Base-by-base conservation (phyloP, 2,329 filamentous ascomycete genomes). In the Ophiostoma sp. region DNA sequence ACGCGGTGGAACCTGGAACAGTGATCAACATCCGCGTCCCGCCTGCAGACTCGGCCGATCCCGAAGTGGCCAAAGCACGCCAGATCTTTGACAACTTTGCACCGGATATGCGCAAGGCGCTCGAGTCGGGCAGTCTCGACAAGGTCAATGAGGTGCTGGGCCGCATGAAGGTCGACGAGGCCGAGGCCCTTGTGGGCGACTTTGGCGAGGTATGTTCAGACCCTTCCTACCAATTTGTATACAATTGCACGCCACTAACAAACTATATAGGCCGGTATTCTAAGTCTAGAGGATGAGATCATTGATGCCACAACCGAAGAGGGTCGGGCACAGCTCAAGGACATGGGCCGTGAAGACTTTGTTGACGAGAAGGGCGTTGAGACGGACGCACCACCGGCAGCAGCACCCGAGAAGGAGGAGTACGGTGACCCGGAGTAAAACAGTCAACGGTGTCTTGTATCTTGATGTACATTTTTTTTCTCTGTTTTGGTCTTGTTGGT, bases 301-400 rank as follows among this genome's bases (percentile, higher is more conserved):
- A 97, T 99, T 77, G 96, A 99, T 83, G 93, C 94, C 0, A 99
- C 94, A 63, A 97, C 95, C 2, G 91, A 94, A 79, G 91, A 96
- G 80, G 95, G 95, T 2, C 88, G 91, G 84, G 89, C 91, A 80
- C 90, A 91, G 79, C 86, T 95, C 78, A 91, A 92, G 83, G 89
- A 94, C 76, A 87, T 97, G 74, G 91, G 94, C 15, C 74, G 74
- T 3, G 72, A 74, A n/a, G 72, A 68, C 19, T 33, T 28, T 55
- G 70, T 70, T 7, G 75, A 73, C 22, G 69, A 74, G 28, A 28
- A 50, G 22, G 70, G 63, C 50, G 69, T 50, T 45, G 52, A 33
- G 0, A 66, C 50, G 2, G 25, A 39, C 9, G 57, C 36, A 36
- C 31, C 66, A 31, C 39, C 12, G 64, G 28, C 63, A 64, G 52